phyloP scores from a whole-genome alignment of 148 eudicot species.

The Vaccinium vitisidaea region DNA sequence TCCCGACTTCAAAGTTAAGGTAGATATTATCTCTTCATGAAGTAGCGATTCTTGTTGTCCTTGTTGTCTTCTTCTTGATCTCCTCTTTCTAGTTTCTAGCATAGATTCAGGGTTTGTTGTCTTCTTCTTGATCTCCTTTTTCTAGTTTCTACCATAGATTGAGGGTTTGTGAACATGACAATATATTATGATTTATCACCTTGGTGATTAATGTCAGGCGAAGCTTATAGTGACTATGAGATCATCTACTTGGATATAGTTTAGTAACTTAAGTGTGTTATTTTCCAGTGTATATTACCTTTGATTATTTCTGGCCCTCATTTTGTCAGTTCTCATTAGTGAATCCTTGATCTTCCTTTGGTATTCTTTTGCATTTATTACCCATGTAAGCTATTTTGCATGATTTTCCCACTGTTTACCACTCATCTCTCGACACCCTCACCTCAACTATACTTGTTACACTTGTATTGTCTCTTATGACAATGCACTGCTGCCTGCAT shows the following conservation, averaged over 20 bases:
- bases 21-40: conserved; percentile 14
- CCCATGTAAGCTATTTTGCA: neutral
- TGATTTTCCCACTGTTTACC: conserved; percentile 2
- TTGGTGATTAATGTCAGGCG: neutral
- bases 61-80: neutral
- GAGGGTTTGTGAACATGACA: neutral
- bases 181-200: neutral
- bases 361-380: neutral
- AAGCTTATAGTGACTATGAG: neutral
- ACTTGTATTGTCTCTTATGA: neutral
- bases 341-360: neutral
- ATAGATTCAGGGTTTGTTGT: neutral
- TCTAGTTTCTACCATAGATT: neutral
- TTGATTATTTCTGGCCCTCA: neutral
- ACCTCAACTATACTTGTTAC: neutral
- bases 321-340: neutral
- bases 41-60: neutral
- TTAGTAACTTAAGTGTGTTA: neutral
- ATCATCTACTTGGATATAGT: neutral
- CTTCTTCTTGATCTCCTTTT: neutral
- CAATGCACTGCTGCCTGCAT: neutral
- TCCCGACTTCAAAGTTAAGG: conserved; percentile 73
- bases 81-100: neutral
- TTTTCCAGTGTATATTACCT: neutral
- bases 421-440: neutral